phyloP scores from a whole-genome alignment of 306 rosid species.

The Trifolium subterraneum region DNA sequence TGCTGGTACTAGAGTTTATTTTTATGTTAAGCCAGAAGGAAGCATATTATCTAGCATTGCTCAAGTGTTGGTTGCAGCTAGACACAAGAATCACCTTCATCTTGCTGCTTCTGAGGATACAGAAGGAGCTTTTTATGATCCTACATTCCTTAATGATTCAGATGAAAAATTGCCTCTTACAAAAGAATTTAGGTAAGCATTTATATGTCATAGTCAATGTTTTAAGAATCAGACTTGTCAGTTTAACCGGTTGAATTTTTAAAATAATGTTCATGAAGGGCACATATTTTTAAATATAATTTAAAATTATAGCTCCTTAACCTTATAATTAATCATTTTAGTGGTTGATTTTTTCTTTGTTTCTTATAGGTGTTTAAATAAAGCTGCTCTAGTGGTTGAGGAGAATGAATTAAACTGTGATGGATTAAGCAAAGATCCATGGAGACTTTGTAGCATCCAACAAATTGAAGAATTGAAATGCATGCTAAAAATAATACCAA shows the following conservation, averaged over 20 bases:
- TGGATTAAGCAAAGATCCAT: conserved; percentile 45
- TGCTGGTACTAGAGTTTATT: conserved; percentile 53
- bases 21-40: conserved; percentile 51
- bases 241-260: too few species aligned
- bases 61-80: conserved; percentile 60
- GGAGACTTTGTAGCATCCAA: conserved; percentile 63
- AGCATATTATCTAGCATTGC: conserved; percentile 50
- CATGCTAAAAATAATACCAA: conserved; percentile 44
- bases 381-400: conserved; percentile 49
- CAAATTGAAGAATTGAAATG: conserved; percentile 64
- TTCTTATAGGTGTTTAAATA: conserved; percentile 54
- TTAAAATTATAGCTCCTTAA: too few species aligned
- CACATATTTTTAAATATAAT: background rate
- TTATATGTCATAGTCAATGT: too few species aligned
- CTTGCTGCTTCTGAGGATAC: conserved; percentile 27
- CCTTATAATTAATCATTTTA: too few species aligned
- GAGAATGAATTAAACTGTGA: conserved; percentile 47
- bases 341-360: background rate
- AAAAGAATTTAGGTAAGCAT: conserved; percentile 47
- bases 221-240: too few species aligned
- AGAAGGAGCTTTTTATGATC: conserved; percentile 46
- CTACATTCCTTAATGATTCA: conserved; percentile 37
- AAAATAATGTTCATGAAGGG: background rate
- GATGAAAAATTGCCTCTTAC: conserved; percentile 55
- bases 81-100: conserved; percentile 52